These are phyloP conservation scores for Boletus sp. DNA, from an alignment of 768 basidiomycete genomes.

Conservation along the genomic window DNA sequence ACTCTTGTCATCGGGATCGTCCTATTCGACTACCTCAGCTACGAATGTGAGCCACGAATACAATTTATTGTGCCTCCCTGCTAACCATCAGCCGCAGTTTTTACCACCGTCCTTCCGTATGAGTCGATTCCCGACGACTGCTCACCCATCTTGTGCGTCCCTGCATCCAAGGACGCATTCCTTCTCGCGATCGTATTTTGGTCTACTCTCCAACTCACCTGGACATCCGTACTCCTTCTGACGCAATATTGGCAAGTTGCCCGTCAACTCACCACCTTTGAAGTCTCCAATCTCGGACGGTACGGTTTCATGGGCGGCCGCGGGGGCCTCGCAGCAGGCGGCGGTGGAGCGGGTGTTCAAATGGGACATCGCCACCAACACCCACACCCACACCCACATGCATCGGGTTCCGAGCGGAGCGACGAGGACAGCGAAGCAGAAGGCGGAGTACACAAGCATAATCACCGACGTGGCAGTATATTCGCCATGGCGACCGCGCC, in stretches of 20 bases:
- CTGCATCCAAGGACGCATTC: constrained; percentile 76
- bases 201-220: constrained; percentile 91
- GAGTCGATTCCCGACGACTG: constrained; percentile 17
- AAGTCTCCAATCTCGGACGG: constrained; percentile 91
- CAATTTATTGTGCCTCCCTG: neutral
- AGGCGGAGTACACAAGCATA: constrained; percentile 39
- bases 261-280: constrained; percentile 92
- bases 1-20: constrained; percentile 79
- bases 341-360: constrained; percentile 56
- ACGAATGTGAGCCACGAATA: constrained; percentile 58
- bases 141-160: constrained; percentile 52
- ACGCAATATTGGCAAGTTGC: constrained; percentile 91
- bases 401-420: constrained; percentile 41
- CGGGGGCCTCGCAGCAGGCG: constrained; percentile 59
- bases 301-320: constrained; percentile 98
- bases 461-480: constrained; percentile 41
- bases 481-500: constrained; percentile 34
- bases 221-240: constrained; percentile 85
- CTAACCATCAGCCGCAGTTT: constrained; percentile 41
- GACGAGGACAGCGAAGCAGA: constrained; percentile 41
- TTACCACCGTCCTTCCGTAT: constrained; percentile 38
- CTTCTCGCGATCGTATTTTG: constrained; percentile 77
- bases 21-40: constrained; percentile 81
- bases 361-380: constrained; percentile 70
- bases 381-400: constrained; percentile 20